Conservation (phyloP, 148 eudicot genomes). For the Fagopyrum esculentum region DNA sequence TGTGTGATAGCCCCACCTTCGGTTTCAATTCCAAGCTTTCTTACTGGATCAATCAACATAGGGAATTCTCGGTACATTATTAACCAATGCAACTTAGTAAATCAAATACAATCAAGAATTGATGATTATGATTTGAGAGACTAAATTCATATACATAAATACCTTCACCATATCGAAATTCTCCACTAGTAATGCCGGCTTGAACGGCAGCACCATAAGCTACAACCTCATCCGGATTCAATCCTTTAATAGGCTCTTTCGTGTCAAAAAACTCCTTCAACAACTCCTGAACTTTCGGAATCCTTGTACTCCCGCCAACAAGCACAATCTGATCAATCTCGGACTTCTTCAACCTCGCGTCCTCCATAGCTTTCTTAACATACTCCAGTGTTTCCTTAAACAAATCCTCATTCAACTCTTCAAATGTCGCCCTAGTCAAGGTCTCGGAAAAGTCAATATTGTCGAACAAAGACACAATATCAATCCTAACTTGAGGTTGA, state of each 20-base stretch:
- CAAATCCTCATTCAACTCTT: slow-evolving; percentile 67
- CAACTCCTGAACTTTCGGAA: slow-evolving; percentile 64
- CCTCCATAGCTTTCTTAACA: slow-evolving; percentile 74
- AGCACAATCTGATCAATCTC: slow-evolving; percentile 68
- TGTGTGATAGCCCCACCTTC: background rate
- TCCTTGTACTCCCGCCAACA: slow-evolving; percentile 80
- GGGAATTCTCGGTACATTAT: no score
- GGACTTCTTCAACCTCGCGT: slow-evolving; percentile 50
- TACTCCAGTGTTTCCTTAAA: slow-evolving; percentile 80
- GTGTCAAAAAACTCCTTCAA: slow-evolving; percentile 59
- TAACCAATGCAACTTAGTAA: no score
- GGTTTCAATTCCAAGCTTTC: background rate
- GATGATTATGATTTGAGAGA: background rate
- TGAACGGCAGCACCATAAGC: slow-evolving; percentile 61
- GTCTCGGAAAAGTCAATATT: slow-evolving; percentile 64
- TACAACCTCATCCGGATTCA: slow-evolving; percentile 60
- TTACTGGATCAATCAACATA: background rate
- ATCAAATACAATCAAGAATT: no score
- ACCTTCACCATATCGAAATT: slow-evolving; percentile 19
- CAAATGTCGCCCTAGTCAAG: slow-evolving; percentile 67
- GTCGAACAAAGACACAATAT: slow-evolving; percentile 61
- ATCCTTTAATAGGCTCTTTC: slow-evolving; percentile 53
- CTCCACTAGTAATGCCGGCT: slow-evolving; percentile 49
- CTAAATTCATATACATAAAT: slow-evolving; percentile 21
- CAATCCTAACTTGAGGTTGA: slow-evolving; percentile 75